Percentiles rank a stretch among this genome's conserved stretches.
phyloP scores from a whole-genome alignment of 2,329 filamentous ascomycete species.

The Falciphora oryzae region DNA sequence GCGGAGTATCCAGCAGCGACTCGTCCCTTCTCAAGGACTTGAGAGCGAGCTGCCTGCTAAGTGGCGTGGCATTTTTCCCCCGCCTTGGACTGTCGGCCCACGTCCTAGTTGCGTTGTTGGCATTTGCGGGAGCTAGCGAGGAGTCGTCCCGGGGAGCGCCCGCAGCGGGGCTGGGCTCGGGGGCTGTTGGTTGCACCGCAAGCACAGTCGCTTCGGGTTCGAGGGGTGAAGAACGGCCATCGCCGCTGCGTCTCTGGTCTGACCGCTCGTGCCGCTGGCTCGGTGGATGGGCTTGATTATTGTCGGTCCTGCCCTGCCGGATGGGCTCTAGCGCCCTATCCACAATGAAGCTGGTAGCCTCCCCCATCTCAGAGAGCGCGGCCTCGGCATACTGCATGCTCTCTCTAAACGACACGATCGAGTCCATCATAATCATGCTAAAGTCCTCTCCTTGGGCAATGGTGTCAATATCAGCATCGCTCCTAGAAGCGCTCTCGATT shows the following conservation, averaged over 20 bases:
- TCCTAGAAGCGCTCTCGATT: conserved; percentile 11
- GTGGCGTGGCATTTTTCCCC: conserved; percentile 14
- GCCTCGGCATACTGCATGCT: conserved; percentile 31
- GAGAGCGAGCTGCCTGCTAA: conserved; percentile 19
- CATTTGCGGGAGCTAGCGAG: background rate
- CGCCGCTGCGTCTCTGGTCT: background rate
- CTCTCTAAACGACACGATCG: conserved; percentile 42
- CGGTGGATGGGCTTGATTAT: background rate
- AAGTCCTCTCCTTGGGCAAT: conserved; percentile 24
- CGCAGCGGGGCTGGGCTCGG: background rate
- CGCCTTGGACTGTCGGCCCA: conserved; percentile 1
- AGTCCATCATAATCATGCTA: conserved; percentile 20
- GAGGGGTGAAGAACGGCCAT: background rate
- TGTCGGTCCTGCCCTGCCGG: conserved; percentile 27
- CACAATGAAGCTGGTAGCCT: conserved; percentile 51
- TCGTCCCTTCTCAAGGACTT: conserved; percentile 18
- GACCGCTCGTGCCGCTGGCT: background rate
- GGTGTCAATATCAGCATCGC: conserved; percentile 22
- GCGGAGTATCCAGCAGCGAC: conserved; percentile 10
- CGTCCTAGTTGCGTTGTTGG: background rate
- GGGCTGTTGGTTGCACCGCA: background rate
- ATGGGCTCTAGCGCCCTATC: conserved; percentile 48
- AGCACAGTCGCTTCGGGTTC: background rate
- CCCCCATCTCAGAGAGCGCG: conserved; percentile 41
- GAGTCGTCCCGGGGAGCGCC: background rate